phyloP scores from a whole-genome alignment of 1,284 basidiomycete species.

The Ustilago curta region DNA sequence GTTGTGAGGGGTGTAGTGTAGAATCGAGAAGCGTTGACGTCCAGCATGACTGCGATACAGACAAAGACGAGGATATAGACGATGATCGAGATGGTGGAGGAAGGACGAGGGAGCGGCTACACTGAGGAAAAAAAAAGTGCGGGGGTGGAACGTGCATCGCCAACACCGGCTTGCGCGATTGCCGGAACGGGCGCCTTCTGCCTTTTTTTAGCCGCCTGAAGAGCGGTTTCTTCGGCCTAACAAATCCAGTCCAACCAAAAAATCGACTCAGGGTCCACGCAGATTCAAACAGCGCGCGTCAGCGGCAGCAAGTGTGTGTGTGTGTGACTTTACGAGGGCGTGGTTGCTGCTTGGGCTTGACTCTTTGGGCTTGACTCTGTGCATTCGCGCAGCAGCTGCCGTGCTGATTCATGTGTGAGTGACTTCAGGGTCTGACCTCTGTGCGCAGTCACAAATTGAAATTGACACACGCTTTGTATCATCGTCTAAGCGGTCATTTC shows the following conservation, averaged over 20 bases:
- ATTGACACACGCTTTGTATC: background rate
- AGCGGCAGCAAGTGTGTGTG: background rate
- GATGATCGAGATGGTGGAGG: background rate
- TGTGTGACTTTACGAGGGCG: slow-evolving; percentile 1
- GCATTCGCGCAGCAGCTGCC: background rate
- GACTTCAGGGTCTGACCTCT: background rate
- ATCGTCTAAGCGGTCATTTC: background rate
- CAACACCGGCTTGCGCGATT: background rate
- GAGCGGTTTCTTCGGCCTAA: slow-evolving; percentile 1
- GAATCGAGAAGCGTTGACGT: slow-evolving; percentile 50
- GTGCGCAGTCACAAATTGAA: slow-evolving; percentile 1
- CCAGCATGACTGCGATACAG: slow-evolving; percentile 17
- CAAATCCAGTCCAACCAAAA: background rate
- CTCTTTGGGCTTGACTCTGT: background rate
- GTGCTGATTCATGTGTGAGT: slow-evolving; percentile 4
- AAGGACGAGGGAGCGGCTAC: background rate
- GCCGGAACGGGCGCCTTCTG: background rate
- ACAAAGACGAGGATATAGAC: background rate
- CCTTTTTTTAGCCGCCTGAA: background rate
- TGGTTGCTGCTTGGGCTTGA: background rate
- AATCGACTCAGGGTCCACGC: slow-evolving; percentile 18
- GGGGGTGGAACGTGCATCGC: slow-evolving; percentile 1
- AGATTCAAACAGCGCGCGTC: background rate
- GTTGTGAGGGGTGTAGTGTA: slow-evolving; percentile 52
- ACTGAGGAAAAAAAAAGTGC: slow-evolving; percentile 6